Base-by-base conservation (phyloP, 2,329 filamentous ascomycete genomes). In the Fusarium chuoi region DNA sequence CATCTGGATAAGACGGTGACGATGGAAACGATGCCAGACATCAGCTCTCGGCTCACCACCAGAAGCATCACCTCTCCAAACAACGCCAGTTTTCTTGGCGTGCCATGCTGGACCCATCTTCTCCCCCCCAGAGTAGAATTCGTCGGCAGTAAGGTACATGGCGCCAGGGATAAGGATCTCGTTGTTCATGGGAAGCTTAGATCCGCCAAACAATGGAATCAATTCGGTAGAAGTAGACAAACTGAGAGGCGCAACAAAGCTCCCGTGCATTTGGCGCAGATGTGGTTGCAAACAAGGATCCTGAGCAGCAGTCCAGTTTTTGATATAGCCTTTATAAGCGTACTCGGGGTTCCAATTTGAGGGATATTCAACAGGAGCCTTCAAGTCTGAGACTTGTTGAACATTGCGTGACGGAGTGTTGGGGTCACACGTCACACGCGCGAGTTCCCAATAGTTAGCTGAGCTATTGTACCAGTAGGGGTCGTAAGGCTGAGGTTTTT, bases 1-100 rank as follows among this genome's bases (percentile, higher is more conserved):
- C 90, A 93, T 92, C 66, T 90, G 85, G 33, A 93, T 84, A 65
- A 94, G 89, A 8, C 92, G 90, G 75, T 93, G 91, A n/a, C 92
- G 89, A 70, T 94, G 92, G 75, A 93, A 92, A 41, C 89, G 88
- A 39, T 85, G 85, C 91, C 92, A 94, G 68, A 88, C 92, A 49
- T 89, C 79, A n/a, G 77, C 76, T 63, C 82, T 82, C 51, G 85
- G 81, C 35, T 85, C 83, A 4, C 90, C 91, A 7, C 90, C 91
- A 13, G 90, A 91, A 7, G 89, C 90, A 5, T 89, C 88, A 51
- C 91, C 91, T 42, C 91, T 89, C 91, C 91, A 93, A 41, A 91
- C 82, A 51, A 90, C 81, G 7, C 81, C 83, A 61, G 88, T 84
- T 35, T 82, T 82, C 81, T 93, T 93, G 39, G 85, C 79, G 8